These are phyloP conservation scores for sorghum (Sorghum bicolor) DNA, from an alignment of 176 grass and related monocot species.

Conservation along the genomic window Sorghum_bicolor_NCBIv3 NC_012873.2:65283501-65284000, in stretches of 20 bases:
- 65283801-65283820: neutral
- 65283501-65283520: conserved; percentile 15
- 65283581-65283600: conserved; percentile 8
- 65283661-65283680: neutral
- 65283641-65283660: conserved; percentile 9
- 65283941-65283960: neutral
- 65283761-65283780: neutral
- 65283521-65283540: conserved; percentile 33
- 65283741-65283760: neutral
- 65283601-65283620: conserved; percentile 27
- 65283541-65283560: neutral
- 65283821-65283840: neutral
- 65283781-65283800: conserved; percentile 9
- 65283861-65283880: neutral
- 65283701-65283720: conserved; percentile 3
- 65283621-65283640: conserved; percentile 42
- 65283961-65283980: neutral
- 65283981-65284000: neutral
- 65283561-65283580: conserved; percentile 27
- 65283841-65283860: conserved; percentile 4
- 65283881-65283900: neutral
- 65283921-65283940: neutral
- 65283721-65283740: neutral
- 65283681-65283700: neutral
- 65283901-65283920: neutral